Evolutionary conservation across 2,329 filamentous ascomycete genomes (phyloP).

Genomic region (Xylariaceae sp.): DNA sequence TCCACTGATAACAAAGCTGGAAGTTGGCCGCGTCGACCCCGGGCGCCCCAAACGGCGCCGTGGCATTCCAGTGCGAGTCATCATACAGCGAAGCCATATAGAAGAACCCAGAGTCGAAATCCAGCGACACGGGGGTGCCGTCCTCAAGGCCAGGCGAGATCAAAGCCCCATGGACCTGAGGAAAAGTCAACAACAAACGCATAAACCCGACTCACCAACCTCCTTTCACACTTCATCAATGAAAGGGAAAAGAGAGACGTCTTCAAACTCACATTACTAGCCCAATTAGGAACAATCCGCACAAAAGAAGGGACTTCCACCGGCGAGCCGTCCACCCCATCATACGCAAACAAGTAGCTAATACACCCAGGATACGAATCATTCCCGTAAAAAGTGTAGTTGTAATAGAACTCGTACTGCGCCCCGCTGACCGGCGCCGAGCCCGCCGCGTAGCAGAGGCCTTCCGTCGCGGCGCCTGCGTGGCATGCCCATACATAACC

Average conservation of each 20-base stretch:
- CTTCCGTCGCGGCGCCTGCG: slow-evolving; percentile 13
- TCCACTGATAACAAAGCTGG: slow-evolving; percentile 19
- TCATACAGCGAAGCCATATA: slow-evolving; percentile 11
- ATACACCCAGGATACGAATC: slow-evolving; percentile 8
- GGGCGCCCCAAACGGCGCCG: not conserved
- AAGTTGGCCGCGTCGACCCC: slow-evolving; percentile 9
- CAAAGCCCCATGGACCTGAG: slow-evolving; percentile 6
- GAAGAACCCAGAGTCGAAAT: slow-evolving; percentile 11
- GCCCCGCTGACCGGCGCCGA: slow-evolving; percentile 4
- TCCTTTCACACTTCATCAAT: no score
- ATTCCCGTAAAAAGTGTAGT: slow-evolving; percentile 10
- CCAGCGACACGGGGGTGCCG: slow-evolving; percentile 8
- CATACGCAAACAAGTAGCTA: slow-evolving; percentile 11
- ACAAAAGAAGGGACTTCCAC: slow-evolving; percentile 13
- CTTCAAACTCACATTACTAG: slow-evolving; percentile 18
- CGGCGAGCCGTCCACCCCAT: not conserved
- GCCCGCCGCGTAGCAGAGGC: slow-evolving; percentile 10
- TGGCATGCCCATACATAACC: slow-evolving; percentile 16
- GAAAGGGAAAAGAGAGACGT: not conserved
- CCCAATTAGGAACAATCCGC: slow-evolving; percentile 11
- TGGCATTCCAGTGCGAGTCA: slow-evolving; percentile 13
- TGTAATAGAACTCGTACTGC: slow-evolving; percentile 19
- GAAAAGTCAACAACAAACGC: no score
- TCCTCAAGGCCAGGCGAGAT: slow-evolving; percentile 4
- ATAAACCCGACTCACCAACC: no score